Evolutionary conservation across 225 moss, liverwort and hornwort species (phyloP), one percentile per base, ranked within the genome.

Genomic region (Sphagnum tenellum): DNA sequence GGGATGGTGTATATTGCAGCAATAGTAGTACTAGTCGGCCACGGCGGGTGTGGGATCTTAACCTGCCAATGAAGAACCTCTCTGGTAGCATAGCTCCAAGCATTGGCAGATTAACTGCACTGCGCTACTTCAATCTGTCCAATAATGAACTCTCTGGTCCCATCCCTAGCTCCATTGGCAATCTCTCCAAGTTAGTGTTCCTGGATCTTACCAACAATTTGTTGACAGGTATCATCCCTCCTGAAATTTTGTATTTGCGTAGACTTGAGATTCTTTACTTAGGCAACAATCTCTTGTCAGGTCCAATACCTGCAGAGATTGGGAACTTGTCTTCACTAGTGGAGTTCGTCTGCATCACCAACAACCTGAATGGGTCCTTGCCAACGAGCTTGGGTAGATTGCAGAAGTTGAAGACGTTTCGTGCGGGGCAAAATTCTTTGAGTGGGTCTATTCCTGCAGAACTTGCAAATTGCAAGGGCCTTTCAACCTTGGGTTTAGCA

Each of bases 1-100:
- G 84, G 84, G 57, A 13, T 4, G 84, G 84, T 3, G 81, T 84
- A 50, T 74, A 55, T 46, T 84, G 84, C 69, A 9, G 50, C 5
- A 78, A 55, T 4, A 5, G 67, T 46, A 29, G 29, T 29, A 29
- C 29, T 29, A 29, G 29, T 29, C 29, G 29, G 29, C 29, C 29
- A 1, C 64, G 53, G 0, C 71, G 77, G 5, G 84, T 81, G 6
- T 76, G 73, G 84, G 76, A 81, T 50, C 4, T 84, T 52, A 14
- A 71, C 62, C 81, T 84, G 2, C 64, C 77, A 7, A 64, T 45
- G n/a, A 8, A n/a, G 44, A 84, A 76, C 62, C 67, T 84, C 3
- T 72, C 78, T 52, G 84, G 84, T 61, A 75, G 49, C 6, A 69
- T 84, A 45, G 79, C 79, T 45, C 50, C 79, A 12, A 75, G 74